Percentiles rank a stretch among this genome's conserved stretches.
phyloP scores from a whole-genome alignment of 345 rosid species.

The Moricandia arvensis region DNA sequence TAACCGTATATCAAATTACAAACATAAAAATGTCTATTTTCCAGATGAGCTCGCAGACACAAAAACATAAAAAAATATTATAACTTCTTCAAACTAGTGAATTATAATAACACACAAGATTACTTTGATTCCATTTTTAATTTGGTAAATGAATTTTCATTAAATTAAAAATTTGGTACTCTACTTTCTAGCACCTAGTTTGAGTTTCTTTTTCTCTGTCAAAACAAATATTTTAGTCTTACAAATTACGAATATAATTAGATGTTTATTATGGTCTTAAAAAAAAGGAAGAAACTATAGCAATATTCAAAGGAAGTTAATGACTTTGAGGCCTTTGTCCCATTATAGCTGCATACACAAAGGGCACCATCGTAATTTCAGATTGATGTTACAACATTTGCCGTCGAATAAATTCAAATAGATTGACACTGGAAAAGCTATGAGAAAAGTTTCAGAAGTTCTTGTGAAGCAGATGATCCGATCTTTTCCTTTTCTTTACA shows the following conservation, averaged over 20 bases:
- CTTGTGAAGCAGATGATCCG: slow-evolving; percentile 47
- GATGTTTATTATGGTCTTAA: slow-evolving; percentile 4
- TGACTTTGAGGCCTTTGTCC: slow-evolving; percentile 21
- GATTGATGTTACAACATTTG: background rate
- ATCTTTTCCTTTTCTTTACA: slow-evolving; percentile 50
- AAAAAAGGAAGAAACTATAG: background rate
- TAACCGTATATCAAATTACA: background rate
- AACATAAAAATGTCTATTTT: background rate
- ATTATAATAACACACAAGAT: background rate
- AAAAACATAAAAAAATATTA: background rate
- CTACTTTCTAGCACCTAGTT: background rate
- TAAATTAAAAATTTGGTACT: background rate
- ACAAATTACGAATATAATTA: background rate
- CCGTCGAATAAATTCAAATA: slow-evolving; percentile 22
- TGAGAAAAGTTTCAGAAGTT: slow-evolving; percentile 22
- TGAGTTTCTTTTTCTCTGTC: background rate
- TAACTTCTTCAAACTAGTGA: background rate
- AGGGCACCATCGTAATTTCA: slow-evolving; percentile 25
- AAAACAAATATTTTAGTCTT: background rate
- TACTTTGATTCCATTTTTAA: background rate
- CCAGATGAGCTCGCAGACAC: background rate
- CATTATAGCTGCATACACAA: slow-evolving; percentile 4
- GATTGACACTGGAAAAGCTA: slow-evolving; percentile 35
- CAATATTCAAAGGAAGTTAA: slow-evolving; percentile 11
- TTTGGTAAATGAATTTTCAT: background rate